Percentiles rank a stretch among this genome's conserved stretches.
These are phyloP conservation scores for Podaxis mareebaensis DNA, from an alignment of 768 basidiomycete genomes.

Conservation along the genomic window DNA sequence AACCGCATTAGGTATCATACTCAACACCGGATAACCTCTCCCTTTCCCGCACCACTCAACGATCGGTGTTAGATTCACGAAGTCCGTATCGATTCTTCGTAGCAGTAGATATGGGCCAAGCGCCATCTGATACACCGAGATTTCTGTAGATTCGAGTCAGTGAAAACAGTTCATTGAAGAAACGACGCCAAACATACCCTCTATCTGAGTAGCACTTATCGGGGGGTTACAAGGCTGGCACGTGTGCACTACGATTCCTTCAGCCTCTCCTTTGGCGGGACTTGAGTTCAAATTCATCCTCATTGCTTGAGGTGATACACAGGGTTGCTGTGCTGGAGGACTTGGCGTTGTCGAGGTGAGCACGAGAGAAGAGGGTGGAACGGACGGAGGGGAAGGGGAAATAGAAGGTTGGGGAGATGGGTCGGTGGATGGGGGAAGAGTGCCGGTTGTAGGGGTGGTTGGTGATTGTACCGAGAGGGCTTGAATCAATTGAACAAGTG, in stretches of 20 bases:
- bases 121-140: conserved; percentile 72
- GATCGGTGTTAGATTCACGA: conserved; percentile 70
- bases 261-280: conserved; percentile 22
- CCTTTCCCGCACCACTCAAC: conserved; percentile 25
- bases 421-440: not conserved
- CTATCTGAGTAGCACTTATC: conserved; percentile 67
- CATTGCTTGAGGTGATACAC: conserved; percentile 43
- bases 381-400: conserved; percentile 15
- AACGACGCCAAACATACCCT: conserved; percentile 47
- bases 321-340: conserved; percentile 20
- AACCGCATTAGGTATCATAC: conserved; percentile 46
- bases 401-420: conserved; percentile 17
- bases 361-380: conserved; percentile 31
- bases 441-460: conserved; percentile 1
- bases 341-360: conserved; percentile 23
- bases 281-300: conserved; percentile 30
- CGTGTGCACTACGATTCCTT: conserved; percentile 59
- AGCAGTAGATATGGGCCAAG: conserved; percentile 57
- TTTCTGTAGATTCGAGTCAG: conserved; percentile 42
- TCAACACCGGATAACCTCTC: conserved; percentile 31
- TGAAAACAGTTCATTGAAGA: not conserved
- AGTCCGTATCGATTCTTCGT: conserved; percentile 78
- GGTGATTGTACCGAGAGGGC: conserved; percentile 14
- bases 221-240: conserved; percentile 62
- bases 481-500: conserved; percentile 14